These are phyloP conservation scores for Gynochthodes officinalis DNA, from an alignment of 257 asterid species.

Conservation along the genomic window DNA sequence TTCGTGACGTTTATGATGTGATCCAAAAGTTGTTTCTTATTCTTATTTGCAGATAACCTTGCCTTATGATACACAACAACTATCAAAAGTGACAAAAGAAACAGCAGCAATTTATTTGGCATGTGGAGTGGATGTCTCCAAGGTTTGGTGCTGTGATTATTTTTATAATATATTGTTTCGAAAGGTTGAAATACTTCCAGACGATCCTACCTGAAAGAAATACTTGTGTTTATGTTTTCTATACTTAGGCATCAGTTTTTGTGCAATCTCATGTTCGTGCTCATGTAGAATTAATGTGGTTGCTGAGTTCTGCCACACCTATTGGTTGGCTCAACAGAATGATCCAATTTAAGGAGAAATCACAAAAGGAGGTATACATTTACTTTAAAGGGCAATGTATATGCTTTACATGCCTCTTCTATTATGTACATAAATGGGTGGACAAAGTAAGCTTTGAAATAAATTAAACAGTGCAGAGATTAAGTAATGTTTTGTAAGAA, in stretches of 20 bases:
- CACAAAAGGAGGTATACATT: constrained; percentile 72
- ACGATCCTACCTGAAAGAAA: constrained; percentile 5
- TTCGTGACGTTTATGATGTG: not conserved
- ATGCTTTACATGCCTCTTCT: not conserved
- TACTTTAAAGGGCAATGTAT: constrained; percentile 11
- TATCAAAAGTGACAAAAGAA: constrained; percentile 78
- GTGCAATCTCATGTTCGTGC: constrained; percentile 99
- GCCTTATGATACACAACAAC: constrained; percentile 71
- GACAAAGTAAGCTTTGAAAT: no score
- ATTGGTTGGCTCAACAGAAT: constrained; percentile 95
- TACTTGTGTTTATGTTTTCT: constrained; percentile 24
- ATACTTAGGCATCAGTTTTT: constrained; percentile 83
- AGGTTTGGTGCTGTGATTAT: constrained; percentile 45
- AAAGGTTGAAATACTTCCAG: not conserved
- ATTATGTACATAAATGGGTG: not conserved
- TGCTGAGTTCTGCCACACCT: constrained; percentile 84
- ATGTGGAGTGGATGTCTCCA: constrained; percentile 86
- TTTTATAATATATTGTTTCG: constrained; percentile 2
- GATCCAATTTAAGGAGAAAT: constrained; percentile 96
- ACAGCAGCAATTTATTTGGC: constrained; percentile 98
- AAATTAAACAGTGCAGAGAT: not conserved
- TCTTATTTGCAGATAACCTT: constrained; percentile 66
- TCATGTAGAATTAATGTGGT: constrained; percentile 94
- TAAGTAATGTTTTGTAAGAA: not conserved
- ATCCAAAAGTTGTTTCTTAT: not conserved